phyloP scores from a whole-genome alignment of 2,329 filamentous ascomycete genomes.

The Parastagonospora avenae region DNA sequence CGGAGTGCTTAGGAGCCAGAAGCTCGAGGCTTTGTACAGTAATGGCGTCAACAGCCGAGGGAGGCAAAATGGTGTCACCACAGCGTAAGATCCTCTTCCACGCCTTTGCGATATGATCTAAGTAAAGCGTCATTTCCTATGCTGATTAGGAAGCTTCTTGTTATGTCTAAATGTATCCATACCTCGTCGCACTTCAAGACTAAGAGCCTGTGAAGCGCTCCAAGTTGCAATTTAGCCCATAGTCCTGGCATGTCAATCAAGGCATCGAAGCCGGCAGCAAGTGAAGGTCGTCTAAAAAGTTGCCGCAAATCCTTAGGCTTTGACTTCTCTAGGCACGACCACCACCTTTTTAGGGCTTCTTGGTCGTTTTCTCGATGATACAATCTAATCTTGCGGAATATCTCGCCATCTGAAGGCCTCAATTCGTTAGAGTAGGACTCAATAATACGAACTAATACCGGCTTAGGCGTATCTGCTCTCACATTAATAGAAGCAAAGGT shows the following conservation, averaged over 20 bases:
- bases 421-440: conserved; percentile 19
- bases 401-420: conserved; percentile 21
- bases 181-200: conserved; percentile 26
- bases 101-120: conserved; percentile 10
- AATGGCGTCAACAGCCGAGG: conserved; percentile 6
- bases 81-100: conserved; percentile 15
- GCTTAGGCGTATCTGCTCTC: conserved; percentile 8
- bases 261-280: conserved; percentile 18
- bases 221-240: conserved; percentile 23
- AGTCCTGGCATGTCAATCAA: conserved; percentile 25
- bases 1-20: conserved; percentile 11
- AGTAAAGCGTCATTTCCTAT: conserved; percentile 21
- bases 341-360: conserved; percentile 18
- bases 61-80: conserved; percentile 5
- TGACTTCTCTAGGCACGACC: conserved; percentile 19
- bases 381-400: conserved; percentile 25
- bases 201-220: conserved; percentile 23
- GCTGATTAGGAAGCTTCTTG: conserved; percentile 1
- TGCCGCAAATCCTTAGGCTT: conserved; percentile 24
- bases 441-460: conserved; percentile 11
- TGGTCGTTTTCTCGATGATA: conserved; percentile 17
- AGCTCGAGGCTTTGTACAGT: conserved; percentile 13
- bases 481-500: conserved; percentile 1
- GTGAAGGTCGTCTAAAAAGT: conserved; percentile 12
- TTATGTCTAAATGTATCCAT: background rate